Percentiles rank a stretch among this genome's conserved stretches.
These are phyloP conservation scores for Cyberlindnera subsufficiens DNA, from an alignment of 805 yeast genomes.

Conservation along the genomic window DNA sequence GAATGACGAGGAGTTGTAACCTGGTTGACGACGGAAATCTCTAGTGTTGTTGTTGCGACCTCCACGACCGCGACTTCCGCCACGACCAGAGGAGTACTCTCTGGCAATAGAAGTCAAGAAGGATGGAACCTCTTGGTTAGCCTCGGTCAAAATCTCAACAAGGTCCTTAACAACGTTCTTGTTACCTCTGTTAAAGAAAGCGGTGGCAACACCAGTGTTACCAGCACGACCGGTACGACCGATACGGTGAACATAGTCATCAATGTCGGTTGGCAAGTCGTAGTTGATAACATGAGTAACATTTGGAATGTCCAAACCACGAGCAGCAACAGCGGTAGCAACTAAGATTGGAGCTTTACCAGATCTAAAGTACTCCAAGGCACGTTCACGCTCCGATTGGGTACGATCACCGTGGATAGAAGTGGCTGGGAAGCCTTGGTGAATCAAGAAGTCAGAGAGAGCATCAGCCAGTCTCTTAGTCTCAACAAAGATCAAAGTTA, in stretches of 20 bases:
- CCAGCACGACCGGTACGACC: constrained; percentile 99
- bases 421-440: constrained; percentile 91
- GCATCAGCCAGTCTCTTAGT: constrained; percentile 98
- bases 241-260: constrained; percentile 98
- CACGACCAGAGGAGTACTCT: constrained; percentile 58
- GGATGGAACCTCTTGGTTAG: constrained; percentile 95
- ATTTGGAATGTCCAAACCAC: constrained; percentile 99
- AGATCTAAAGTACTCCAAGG: constrained; percentile 85
- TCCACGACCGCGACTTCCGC: constrained; percentile 45
- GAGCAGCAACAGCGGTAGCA: constrained; percentile 99
- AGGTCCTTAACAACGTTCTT: constrained; percentile 83
- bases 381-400: constrained; percentile 96
- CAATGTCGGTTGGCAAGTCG: constrained; percentile 94
- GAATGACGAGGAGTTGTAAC: too few species aligned
- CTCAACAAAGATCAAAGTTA: constrained; percentile 93
- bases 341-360: constrained; percentile 93
- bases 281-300: constrained; percentile 97
- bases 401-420: constrained; percentile 99
- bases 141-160: constrained; percentile 83
- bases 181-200: constrained; percentile 96
- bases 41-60: constrained; percentile 36
- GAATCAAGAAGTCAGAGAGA: constrained; percentile 84
- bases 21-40: constrained; percentile 42
- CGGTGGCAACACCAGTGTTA: constrained; percentile 97
- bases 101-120: constrained; percentile 77